Evolutionary conservation across 2,329 filamentous ascomycete genomes (phyloP).

Genomic region (Pseudogymnoascus sp.): DNA sequence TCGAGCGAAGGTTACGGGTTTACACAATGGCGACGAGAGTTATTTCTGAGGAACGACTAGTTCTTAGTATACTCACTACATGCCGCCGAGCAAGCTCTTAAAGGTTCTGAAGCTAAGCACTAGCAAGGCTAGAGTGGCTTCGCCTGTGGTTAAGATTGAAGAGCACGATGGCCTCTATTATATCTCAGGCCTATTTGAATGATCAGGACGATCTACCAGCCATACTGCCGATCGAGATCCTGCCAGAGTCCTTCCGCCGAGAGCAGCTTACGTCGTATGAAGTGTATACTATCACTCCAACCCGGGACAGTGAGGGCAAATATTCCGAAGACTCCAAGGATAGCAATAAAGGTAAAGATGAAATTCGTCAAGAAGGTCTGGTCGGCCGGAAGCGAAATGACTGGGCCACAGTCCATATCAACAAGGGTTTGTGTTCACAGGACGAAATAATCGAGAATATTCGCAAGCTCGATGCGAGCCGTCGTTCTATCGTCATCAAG

Average conservation of each 20-base stretch:
- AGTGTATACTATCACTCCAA: slow-evolving; percentile 16
- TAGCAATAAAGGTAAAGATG: too few species aligned
- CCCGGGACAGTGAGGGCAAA: too few species aligned
- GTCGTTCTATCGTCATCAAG: slow-evolving; percentile 21
- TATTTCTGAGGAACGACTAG: not conserved
- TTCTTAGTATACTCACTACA: not conserved
- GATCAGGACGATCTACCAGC: not conserved
- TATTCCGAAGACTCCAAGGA: too few species aligned
- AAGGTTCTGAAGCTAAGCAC: not conserved
- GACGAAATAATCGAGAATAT: slow-evolving; percentile 21
- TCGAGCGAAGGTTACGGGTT: not conserved
- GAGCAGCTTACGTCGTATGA: slow-evolving; percentile 21
- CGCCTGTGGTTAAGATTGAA: not conserved
- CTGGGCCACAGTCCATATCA: slow-evolving; percentile 10
- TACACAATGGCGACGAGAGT: not conserved
- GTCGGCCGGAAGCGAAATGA: too few species aligned
- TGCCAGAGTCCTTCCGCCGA: slow-evolving; percentile 17
- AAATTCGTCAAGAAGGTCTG: too few species aligned
- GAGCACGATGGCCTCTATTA: not conserved
- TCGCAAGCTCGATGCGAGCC: slow-evolving; percentile 19
- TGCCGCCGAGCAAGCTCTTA: not conserved
- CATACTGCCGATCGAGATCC: slow-evolving; percentile 15
- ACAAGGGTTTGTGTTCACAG: slow-evolving; percentile 18
- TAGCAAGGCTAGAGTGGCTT: not conserved
- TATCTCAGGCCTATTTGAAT: not conserved